Evolutionary conservation across 139 green algal species (phyloP).

Genomic region (Pleodorina starrii): DNA sequence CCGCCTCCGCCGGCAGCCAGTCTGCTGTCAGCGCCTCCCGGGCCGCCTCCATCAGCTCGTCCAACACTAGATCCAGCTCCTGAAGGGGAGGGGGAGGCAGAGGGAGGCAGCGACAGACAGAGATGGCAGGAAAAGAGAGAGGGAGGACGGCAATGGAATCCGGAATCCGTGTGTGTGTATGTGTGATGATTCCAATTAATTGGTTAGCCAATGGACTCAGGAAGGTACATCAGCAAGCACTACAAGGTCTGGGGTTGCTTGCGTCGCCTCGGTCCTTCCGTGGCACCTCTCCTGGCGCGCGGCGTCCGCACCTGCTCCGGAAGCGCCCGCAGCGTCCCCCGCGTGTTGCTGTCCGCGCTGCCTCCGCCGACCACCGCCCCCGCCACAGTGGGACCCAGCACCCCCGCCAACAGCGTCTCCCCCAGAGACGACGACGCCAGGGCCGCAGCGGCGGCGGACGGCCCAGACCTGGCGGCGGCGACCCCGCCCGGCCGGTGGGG

Average conservation of each 20-base stretch:
- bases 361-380: not conserved
- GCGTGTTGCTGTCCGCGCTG: not conserved
- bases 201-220: too few species aligned
- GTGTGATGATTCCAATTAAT: too few species aligned
- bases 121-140: too few species aligned
- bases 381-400: slow-evolving; percentile 1
- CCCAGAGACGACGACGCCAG: not conserved
- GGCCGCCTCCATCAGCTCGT: not conserved
- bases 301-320: slow-evolving; percentile 17
- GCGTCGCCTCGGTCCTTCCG: too few species aligned
- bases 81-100: too few species aligned
- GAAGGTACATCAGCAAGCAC: too few species aligned
- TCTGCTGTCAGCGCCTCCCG: not conserved
- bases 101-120: too few species aligned
- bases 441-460: not conserved
- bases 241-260: too few species aligned
- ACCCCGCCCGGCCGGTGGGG: too few species aligned
- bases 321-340: not conserved
- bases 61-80: slow-evolving; percentile 25
- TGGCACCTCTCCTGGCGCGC: too few species aligned
- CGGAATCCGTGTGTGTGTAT: too few species aligned
- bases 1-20: not conserved
- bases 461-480: not conserved
- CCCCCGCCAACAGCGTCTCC: not conserved
- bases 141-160: too few species aligned